phyloP scores from a whole-genome alignment of 2,329 filamentous ascomycete genomes.

The Paracamarosporium sp. region DNA sequence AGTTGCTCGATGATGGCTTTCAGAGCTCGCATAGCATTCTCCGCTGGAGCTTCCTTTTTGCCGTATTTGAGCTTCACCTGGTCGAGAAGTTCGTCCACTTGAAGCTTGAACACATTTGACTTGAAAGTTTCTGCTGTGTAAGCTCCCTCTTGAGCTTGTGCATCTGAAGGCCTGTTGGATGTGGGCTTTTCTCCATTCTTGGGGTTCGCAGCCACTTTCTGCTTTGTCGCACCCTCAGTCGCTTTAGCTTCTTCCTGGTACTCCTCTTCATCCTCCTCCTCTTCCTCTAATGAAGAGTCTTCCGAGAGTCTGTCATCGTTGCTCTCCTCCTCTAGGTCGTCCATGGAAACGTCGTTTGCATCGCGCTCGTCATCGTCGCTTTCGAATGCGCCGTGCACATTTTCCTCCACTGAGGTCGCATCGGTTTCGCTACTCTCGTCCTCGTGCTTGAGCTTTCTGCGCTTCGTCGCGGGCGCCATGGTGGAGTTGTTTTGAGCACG shows the following conservation, averaged over 20 bases:
- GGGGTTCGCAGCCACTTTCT: background rate
- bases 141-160: conserved; percentile 42
- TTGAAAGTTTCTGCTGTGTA: conserved; percentile 66
- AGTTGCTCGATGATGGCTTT: conserved; percentile 65
- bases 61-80: conserved; percentile 66
- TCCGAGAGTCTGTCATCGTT: conserved; percentile 17
- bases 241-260: conserved; percentile 6
- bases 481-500: background rate
- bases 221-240: conserved; percentile 10
- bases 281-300: conserved; percentile 21
- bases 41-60: conserved; percentile 60
- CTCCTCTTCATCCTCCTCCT: conserved; percentile 1
- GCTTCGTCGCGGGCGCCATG: conserved; percentile 51
- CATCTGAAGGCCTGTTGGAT: conserved; percentile 28
- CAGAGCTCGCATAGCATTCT: conserved; percentile 58
- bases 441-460: conserved; percentile 55
- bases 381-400: conserved; percentile 15
- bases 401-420: conserved; percentile 30
- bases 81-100: conserved; percentile 68
- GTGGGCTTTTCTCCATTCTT: conserved; percentile 15
- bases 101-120: conserved; percentile 71
- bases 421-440: conserved; percentile 36
- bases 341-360: conserved; percentile 23
- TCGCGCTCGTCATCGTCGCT: conserved; percentile 20
- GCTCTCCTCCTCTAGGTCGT: conserved; percentile 14